Evolutionary conservation across 1,284 basidiomycete species (phyloP), one percentile per base, ranked within the genome.

Genomic region (Ganoderma sinense): DNA sequence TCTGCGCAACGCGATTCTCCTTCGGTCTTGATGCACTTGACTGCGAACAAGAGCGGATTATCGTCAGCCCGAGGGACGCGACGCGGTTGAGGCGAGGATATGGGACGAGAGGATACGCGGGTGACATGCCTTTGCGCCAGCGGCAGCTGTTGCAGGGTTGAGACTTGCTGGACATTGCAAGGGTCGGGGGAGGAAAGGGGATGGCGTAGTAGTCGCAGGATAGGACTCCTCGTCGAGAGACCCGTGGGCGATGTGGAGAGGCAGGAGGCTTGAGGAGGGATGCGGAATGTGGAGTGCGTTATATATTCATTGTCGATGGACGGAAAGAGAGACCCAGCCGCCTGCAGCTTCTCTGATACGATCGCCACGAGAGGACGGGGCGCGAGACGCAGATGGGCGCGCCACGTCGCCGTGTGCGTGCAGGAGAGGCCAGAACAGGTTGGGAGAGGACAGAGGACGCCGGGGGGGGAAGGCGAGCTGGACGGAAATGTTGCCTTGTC

Each of bases 281-380:
- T 20, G 33, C 18, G 31, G 29, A 8, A 39, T 11, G 29, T 33
- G 33, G 29, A 23, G 36, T 11, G 20, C 31, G 56, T 33, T 59
- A 61, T 51, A 58, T 62, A 58, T 53, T 58, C 56, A 66, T 64
- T 60, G 53, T 51, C 60, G 53, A 61, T 61, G 48, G 40, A 48
- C 23, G 43, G 29, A 26, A 8, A 31, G 59, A 40, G n/a, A 31
- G 16, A n/a, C 43, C 36, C 43, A 43, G 61, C 16, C 31, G 36
- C 41, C 51, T 23, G 55, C 0, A 36, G 26, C 68, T 71, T 71
- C 68, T 67, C 26, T 69, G 63, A 67, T 67, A 63, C 63, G 66
- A 69, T 69, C 65, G 48, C 13, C 67, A 40, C 51, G 26, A 56
- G 14, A 33, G 53, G 33, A 58, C 8, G 36, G 20, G 56, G 20